Conservation (phyloP, 2,329 filamentous ascomycete species). For the Alternaria ethzedia region DNA sequence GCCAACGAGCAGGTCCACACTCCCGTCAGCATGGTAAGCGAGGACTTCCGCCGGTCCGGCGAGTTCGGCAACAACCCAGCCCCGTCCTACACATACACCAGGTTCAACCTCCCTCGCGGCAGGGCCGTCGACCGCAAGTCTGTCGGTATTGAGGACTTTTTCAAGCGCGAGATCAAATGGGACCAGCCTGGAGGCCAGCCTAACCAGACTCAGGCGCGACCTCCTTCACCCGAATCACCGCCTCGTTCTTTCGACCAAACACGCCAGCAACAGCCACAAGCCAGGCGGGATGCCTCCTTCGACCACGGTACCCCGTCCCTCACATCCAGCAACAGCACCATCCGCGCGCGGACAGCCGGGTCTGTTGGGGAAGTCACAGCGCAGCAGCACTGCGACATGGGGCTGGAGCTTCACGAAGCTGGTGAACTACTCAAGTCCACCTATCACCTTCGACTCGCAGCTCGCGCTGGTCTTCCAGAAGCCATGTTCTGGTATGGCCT, state of each 20-base stretch:
- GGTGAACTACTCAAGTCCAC: conserved; percentile 92
- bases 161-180: conserved; percentile 65
- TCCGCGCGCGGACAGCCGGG: conserved; percentile 52
- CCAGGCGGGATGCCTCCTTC: conserved; percentile 23
- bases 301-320: conserved; percentile 42
- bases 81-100: conserved; percentile 85
- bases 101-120: conserved; percentile 82
- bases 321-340: conserved; percentile 54
- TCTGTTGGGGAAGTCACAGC: conserved; percentile 70
- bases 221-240: conserved; percentile 50
- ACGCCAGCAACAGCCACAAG: conserved; percentile 23
- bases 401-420: conserved; percentile 86
- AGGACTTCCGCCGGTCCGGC: conserved; percentile 66
- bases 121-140: conserved; percentile 72
- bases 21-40: conserved; percentile 74
- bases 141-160: conserved; percentile 47
- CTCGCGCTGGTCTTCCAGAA: conserved; percentile 83
- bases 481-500: conserved; percentile 96
- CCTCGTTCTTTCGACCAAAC: conserved; percentile 44
- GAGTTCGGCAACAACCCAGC: conserved; percentile 60
- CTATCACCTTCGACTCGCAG: conserved; percentile 91
- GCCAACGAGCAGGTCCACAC: conserved; percentile 71
- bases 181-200: conserved; percentile 57
- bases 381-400: conserved; percentile 89
- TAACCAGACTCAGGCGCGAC: conserved; percentile 27